Base-by-base conservation (phyloP, 768 basidiomycete genomes). In the Mycena albidolilacea region DNA sequence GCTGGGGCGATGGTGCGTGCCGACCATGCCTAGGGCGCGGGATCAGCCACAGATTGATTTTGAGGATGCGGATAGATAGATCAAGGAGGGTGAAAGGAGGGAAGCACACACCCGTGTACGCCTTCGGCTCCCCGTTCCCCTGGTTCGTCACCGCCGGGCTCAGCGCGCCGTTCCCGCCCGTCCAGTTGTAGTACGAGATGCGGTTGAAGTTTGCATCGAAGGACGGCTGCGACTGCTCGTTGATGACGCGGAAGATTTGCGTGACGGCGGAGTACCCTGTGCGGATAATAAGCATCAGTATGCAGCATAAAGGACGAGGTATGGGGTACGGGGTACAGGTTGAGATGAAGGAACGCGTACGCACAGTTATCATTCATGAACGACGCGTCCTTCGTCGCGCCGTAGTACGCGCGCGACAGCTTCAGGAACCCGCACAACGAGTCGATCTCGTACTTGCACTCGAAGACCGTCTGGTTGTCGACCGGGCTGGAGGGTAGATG, bases 391-490 rank as follows among this genome's bases (percentile, higher is more conserved):
- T 89, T 87, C 0, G 94, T 95, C n/a, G 87, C 88, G 78, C 90
- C 83, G 67, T 91, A 93, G 80, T 93, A 95, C 4, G 89, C 89
- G 37, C 91, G 83, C 14, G 93, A 95, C 14, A 95, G 85, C 80
- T 95, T 95, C 76, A 95, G 81, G 83, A 95, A 95, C 7, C 92
- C 90, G 71, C 92, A 93, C 0, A 95, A 82, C 0, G 93, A 94
- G 78, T 95, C 94, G 61, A 95, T 84, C 79, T 95, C 94, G 76
- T 93, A 95, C 92, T 95, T 95, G 90, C 94, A 95, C 79, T 95
- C 94, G 73, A 92, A 95, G 0, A 95, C 94, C 0, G 89, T 91
- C 65, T 86, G 84, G 69, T 91, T 90, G 75, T 94, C 81, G 23
- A 95, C 88, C 6, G 92, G 91, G 2, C 93, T 94, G 58, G 23